Evolutionary conservation across 2,329 filamentous ascomycete species (phyloP).

Genomic region (Talaromyces sp.): DNA sequence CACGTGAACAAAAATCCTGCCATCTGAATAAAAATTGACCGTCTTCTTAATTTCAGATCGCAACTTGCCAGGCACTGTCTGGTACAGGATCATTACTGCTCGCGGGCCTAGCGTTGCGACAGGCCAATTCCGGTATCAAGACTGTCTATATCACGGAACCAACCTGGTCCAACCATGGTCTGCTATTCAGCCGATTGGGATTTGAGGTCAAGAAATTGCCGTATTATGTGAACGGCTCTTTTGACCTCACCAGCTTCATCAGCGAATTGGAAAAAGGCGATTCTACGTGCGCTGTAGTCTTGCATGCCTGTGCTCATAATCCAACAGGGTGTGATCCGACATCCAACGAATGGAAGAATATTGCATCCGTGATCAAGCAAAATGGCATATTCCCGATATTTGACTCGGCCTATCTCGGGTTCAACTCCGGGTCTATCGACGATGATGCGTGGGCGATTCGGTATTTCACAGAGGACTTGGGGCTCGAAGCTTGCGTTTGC

Average conservation of each 20-base stretch:
- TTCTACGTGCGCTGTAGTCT: conserved; percentile 72
- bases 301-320: conserved; percentile 95
- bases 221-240: conserved; percentile 15
- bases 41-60: neutral
- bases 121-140: conserved; percentile 85
- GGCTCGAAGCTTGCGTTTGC: conserved; percentile 58
- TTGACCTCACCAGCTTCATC: conserved; percentile 30
- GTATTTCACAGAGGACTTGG: conserved; percentile 73
- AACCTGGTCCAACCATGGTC: conserved; percentile 96
- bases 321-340: conserved; percentile 93
- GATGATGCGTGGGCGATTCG: conserved; percentile 63
- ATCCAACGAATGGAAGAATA: conserved; percentile 81
- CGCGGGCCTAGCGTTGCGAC: conserved; percentile 50
- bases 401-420: conserved; percentile 23
- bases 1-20: neutral
- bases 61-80: conserved; percentile 34
- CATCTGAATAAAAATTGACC: conserved; percentile 11
- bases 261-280: conserved; percentile 51
- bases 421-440: conserved; percentile 16
- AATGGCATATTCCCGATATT: conserved; percentile 80
- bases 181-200: conserved; percentile 85
- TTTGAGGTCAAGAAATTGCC: conserved; percentile 54
- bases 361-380: conserved; percentile 66
- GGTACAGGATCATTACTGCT: conserved; percentile 23
- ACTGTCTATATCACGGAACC: conserved; percentile 80